A percentile compares a stretch with the other conserved stretches of the same genome.
Evolutionary conservation across 805 yeast species (phyloP).

Genomic region (Candida nitratophila): DNA sequence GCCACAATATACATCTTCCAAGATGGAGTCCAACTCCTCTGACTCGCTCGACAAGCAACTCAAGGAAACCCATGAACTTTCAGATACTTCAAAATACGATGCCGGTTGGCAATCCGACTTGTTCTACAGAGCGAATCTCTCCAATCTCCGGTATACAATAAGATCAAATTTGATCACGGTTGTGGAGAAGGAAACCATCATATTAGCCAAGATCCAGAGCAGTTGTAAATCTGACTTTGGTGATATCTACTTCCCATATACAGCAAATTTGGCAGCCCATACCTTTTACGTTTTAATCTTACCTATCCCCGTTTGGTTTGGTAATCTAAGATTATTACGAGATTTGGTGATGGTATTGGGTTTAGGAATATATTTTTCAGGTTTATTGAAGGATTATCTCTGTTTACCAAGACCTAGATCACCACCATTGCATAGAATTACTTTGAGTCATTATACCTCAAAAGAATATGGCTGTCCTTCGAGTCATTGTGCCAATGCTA

Average conservation of each 20-base stretch:
- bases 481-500: slow-evolving; percentile 92
- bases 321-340: slow-evolving; percentile 47
- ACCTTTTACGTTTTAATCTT: slow-evolving; percentile 87
- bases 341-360: slow-evolving; percentile 58
- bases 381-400: slow-evolving; percentile 72
- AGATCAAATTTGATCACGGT: slow-evolving; percentile 49
- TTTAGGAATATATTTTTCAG: slow-evolving; percentile 65
- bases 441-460: slow-evolving; percentile 85
- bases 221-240: slow-evolving; percentile 38
- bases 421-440: slow-evolving; percentile 86
- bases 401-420: slow-evolving; percentile 90
- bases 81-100: slow-evolving; percentile 33
- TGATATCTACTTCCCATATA: slow-evolving; percentile 76
- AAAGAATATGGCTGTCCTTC: slow-evolving; percentile 94
- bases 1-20: neutral
- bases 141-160: slow-evolving; percentile 45
- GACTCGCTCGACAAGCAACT: slow-evolving; percentile 7
- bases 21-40: neutral
- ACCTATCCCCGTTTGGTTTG: slow-evolving; percentile 83
- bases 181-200: slow-evolving; percentile 58
- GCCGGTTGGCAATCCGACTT: slow-evolving; percentile 69
- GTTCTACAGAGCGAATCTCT: slow-evolving; percentile 56
- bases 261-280: slow-evolving; percentile 88
- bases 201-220: slow-evolving; percentile 51
- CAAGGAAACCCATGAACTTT: slow-evolving; percentile 7